Base-by-base conservation (phyloP, 2,329 filamentous ascomycete species). In the Paecilomyces formosus region DNA sequence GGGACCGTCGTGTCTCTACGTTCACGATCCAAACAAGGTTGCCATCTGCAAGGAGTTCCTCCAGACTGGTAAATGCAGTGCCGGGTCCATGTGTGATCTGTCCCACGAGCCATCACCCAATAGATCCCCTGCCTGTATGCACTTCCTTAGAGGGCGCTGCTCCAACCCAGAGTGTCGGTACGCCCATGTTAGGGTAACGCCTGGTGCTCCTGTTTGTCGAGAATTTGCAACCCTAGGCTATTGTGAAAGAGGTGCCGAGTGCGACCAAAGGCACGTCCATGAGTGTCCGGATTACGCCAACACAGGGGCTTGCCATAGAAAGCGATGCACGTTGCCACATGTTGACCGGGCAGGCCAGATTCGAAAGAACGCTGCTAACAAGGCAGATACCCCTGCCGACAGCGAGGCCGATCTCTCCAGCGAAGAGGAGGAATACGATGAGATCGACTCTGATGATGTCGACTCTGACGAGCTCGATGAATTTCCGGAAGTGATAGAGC, bases 231-330 rank as follows among this genome's bases (percentile, higher is more conserved):
- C 86, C 57, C 83, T 92, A 69, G 93, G 94, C 56, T 97, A 92
- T 75, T 97, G 94, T 78, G 87, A 89, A 61, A 89, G 89, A 72
- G 94, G 93, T 61, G 82, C 83, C 58, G 76, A 81, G 57, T 97
- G 94, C 76, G 76, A 84, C 60, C 86, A 94, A 63, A 88, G 92
- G 61, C 94, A 99, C 78, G 88, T 93, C 59, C 88, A 88, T 76
- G 93, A 97, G 75, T 97, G 94, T 75, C 93, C 94, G 62, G 89
- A 96, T 73, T 97, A 95, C 79, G 90, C 90, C 82, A 96, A 96
- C 76, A 90, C 85, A 61, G 93, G 93, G 68, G 80, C 81, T 62
- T 99, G 94, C 84, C 86, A 86, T 72, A 86, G 84, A 72, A 86
- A 87, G 75, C 86, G 87, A 64, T 97, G 93, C 80, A 89, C 88